Base-by-base conservation (phyloP, 1,284 basidiomycete species). In the Amylostereum areolatum region DNA sequence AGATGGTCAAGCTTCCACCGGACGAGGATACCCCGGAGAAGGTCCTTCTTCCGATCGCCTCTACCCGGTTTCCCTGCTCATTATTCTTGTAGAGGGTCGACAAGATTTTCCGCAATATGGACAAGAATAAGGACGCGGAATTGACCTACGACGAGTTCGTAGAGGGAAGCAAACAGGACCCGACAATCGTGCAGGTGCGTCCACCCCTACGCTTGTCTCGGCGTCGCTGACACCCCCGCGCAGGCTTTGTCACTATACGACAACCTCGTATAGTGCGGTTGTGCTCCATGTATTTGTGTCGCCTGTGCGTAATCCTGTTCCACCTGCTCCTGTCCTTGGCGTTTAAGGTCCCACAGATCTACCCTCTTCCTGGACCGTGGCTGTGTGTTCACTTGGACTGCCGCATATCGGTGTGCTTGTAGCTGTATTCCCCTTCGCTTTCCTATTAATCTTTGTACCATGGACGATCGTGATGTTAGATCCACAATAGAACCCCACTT, bases 11-110 rank as follows among this genome's bases (percentile, higher is more conserved):
- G 66, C 81, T 99, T 28, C 96, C 97, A 12, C 78, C 86, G 45
- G 97, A 99, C 66, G 97, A 99, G 70, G 94, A 99, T 72, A 99
- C 97, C 18, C 97, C 97, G 1, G 94, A 98, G 70, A 99, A 99
- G 88, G 94, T 87, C 56, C 44, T 69, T 39, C 24, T 29, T 30
- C 33, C n/a, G 6, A 37, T 27, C 33, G 29, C 6, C 43, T 12
- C n/a, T 2, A 12, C 32, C 8, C 25, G 12, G 11, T 28, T 29
- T 35, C 10, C 43, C 33, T 34, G 27, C 44, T 47, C 18, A 53
- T 33, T 42, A 7, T 37, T 43, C 44, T 43, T 33, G 48, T 61
- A 96, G 92, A 85, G 94, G 35, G 94, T 97, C 52, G 91, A 96
- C 73, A 97, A 97, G 77, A 95, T 96, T 56, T 96, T 96, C 74